Base-by-base conservation (phyloP, 148 eudicot species). In the Silene latifolia region DNA sequence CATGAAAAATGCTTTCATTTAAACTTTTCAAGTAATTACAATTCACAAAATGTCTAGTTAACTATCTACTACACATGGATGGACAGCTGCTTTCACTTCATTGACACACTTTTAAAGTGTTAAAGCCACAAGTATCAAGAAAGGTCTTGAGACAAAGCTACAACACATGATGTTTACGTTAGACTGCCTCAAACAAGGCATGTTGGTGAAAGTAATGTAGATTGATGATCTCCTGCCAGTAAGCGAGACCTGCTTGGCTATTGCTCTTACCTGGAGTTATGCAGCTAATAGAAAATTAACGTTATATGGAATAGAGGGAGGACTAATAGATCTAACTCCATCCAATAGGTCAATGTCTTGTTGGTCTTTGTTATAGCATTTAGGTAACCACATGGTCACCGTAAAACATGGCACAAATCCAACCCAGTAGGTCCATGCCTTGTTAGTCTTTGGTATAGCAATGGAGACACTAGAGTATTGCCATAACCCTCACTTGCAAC, bases 211-310 rank as follows among this genome's bases (percentile, higher is more conserved):
- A 17, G 21, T 29, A 29, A 32, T 29, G 19, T n/a, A 65, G 69
- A 63, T 18, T 32, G 71, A 67, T 59, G 63, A 57, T 57, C 60
- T n/a, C 67, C 67, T 63, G 29, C 67, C 13, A 63, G 42, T 15
- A 25, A 25, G 67, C 6, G 39, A 63, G n/a, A 29, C 67, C 39
- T 25, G 5, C 9, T 61, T 61, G 64, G 67, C 69, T 14, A 5
- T 14, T 35, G 17, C 11, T 5, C n/a, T 65, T 65, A 27, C 39
- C 2, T 44, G 13, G 19, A 11, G 7, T 63, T 5, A 63, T 29
- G 69, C 8, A 65, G 9, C 51, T 35, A 42, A 35, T n/a, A n/a
- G 14, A 18, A 66, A n/a, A 17, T 39, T 2, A 66, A 35, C 5
- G 51, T n/a, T 39, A n/a, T 18, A 66, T 10, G 13, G 44, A 19